Percentiles rank a stretch among this genome's conserved stretches.
Conservation (phyloP, 2,329 filamentous ascomycete species). For the Neoarthrinium moseri region DNA sequence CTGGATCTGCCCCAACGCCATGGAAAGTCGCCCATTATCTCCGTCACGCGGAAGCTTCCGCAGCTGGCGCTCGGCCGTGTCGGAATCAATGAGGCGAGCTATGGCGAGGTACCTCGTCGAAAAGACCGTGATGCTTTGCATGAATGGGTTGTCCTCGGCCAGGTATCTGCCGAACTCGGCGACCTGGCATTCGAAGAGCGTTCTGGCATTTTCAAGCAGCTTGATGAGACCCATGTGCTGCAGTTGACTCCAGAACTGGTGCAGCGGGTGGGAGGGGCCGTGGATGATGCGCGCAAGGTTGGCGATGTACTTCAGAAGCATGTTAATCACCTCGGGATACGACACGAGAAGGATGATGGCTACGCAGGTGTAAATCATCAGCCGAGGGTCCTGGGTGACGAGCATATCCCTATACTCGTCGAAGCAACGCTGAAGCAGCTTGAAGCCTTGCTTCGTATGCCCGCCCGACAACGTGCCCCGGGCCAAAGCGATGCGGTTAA, state of each 20-base stretch:
- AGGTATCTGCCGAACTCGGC: conserved; percentile 5
- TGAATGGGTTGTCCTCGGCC: neutral
- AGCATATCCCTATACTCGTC: conserved; percentile 9
- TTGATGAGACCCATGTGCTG: neutral
- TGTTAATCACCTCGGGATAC: conserved; percentile 4
- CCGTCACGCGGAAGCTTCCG: neutral
- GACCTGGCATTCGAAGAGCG: conserved; percentile 2
- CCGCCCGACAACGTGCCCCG: conserved; percentile 2
- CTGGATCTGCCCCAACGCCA: conserved; percentile 1
- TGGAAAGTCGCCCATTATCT: conserved; percentile 2
- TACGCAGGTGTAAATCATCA: conserved; percentile 3
- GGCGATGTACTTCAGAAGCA: conserved; percentile 5
- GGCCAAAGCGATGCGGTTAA: conserved; percentile 4
- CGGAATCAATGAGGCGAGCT: conserved; percentile 1
- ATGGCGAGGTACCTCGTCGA: conserved; percentile 1
- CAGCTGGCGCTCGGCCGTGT: neutral
- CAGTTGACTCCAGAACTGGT: conserved; percentile 1
- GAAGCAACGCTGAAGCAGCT: conserved; percentile 5
- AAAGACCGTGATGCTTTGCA: conserved; percentile 3
- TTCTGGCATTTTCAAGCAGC: conserved; percentile 3
- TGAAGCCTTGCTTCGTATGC: conserved; percentile 4
- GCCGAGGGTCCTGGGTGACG: conserved; percentile 1
- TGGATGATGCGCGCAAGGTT: conserved; percentile 1
- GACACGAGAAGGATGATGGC: conserved; percentile 1
- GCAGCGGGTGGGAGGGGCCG: conserved; percentile 3